Conservation (phyloP, 208 protist genomes). For the Leptomonas pyrrhocoris region DNA sequence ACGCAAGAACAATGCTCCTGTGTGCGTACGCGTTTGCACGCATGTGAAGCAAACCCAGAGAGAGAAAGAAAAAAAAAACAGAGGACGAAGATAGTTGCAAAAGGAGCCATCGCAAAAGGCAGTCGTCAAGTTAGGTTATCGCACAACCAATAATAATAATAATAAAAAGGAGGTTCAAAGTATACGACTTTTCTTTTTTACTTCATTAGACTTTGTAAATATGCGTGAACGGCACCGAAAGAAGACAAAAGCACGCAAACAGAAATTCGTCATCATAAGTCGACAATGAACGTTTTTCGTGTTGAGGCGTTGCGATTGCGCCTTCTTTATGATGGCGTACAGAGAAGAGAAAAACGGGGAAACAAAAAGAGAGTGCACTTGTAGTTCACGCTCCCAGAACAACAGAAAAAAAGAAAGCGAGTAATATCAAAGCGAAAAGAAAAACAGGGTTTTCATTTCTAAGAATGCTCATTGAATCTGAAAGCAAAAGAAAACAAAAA, state of each 20-base stretch:
- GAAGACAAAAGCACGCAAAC: background rate
- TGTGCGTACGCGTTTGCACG: slow-evolving; percentile 7
- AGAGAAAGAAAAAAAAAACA: slow-evolving; percentile 27
- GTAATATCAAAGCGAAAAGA: background rate
- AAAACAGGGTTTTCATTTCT: background rate
- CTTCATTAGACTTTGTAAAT: slow-evolving; percentile 23
- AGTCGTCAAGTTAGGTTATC: slow-evolving; percentile 4
- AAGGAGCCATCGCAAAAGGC: background rate
- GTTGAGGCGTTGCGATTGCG: background rate
- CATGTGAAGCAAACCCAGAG: slow-evolving; percentile 9
- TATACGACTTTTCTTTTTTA: slow-evolving; percentile 20
- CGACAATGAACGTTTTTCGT: background rate
- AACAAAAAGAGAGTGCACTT: background rate
- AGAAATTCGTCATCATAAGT: background rate
- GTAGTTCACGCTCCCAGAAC: background rate
- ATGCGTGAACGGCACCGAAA: slow-evolving; percentile 2
- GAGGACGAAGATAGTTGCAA: background rate
- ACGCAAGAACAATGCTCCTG: background rate
- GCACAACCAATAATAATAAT: slow-evolving; percentile 22
- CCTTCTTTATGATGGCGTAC: background rate
- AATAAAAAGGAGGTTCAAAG: slow-evolving; percentile 4
- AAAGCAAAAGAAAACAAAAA: background rate
- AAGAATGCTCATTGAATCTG: background rate
- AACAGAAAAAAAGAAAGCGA: background rate
- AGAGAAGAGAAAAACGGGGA: background rate